Evolutionary conservation across 1,139 yeast species (phyloP).

Genomic region (Hyphopichia khmerensis): DNA sequence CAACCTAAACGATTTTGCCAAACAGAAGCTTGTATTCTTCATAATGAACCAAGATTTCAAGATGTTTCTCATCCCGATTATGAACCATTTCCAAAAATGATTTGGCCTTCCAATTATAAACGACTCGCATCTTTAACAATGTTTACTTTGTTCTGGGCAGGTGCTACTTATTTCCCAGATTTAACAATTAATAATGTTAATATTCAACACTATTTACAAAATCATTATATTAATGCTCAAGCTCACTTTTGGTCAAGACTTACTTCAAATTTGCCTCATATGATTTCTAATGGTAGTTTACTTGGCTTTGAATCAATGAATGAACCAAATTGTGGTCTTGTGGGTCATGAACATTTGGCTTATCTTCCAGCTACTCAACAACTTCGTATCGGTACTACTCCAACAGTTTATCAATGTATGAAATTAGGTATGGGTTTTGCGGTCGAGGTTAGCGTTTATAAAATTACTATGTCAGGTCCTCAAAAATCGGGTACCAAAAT

Average conservation of each 20-base stretch:
- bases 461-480: conserved; percentile 73
- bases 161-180: conserved; percentile 67
- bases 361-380: conserved; percentile 53
- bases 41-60: conserved; percentile 39
- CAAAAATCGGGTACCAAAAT: conserved; percentile 52
- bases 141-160: conserved; percentile 86
- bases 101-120: conserved; percentile 88
- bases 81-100: conserved; percentile 71
- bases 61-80: conserved; percentile 11
- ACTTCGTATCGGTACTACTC: conserved; percentile 64
- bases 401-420: conserved; percentile 61
- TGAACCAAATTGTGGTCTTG: conserved; percentile 75
- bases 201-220: conserved; percentile 76
- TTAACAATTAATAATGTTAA: conserved; percentile 67
- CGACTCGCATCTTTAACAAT: conserved; percentile 75
- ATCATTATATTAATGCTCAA: conserved; percentile 58
- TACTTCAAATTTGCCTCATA: conserved; percentile 45
- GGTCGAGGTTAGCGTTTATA: conserved; percentile 63
- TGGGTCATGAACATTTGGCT: conserved; percentile 52
- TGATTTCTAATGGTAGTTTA: conserved; percentile 53
- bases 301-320: conserved; percentile 85
- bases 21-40: conserved; percentile 78
- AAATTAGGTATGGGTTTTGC: conserved; percentile 72
- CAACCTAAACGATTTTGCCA: conserved; percentile 66
- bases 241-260: conserved; percentile 54